phyloP scores from a whole-genome alignment of 768 basidiomycete genomes.

The Suillus placidus region DNA sequence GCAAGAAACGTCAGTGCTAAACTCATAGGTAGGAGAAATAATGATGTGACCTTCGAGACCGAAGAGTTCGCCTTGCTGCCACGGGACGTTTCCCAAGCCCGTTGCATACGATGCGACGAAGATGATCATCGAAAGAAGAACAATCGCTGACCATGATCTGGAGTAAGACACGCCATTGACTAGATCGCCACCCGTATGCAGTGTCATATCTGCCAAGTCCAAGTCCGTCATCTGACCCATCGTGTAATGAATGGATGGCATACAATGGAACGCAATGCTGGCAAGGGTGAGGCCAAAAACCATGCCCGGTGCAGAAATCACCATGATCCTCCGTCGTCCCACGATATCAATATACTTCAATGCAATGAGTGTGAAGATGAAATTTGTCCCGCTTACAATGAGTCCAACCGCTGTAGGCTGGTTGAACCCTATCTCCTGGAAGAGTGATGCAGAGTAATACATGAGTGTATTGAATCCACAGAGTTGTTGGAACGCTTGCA shows the following conservation, averaged over 20 bases:
- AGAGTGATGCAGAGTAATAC: slow-evolving; percentile 77
- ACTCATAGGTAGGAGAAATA: not conserved
- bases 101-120: slow-evolving; percentile 84
- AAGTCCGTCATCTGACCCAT: not conserved
- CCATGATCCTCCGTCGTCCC: slow-evolving; percentile 70
- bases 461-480: slow-evolving; percentile 85
- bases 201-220: slow-evolving; percentile 52
- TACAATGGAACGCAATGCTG: slow-evolving; percentile 67
- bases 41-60: slow-evolving; percentile 60
- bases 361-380: slow-evolving; percentile 75
- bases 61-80: slow-evolving; percentile 89
- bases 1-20: not conserved
- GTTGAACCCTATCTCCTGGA: slow-evolving; percentile 79
- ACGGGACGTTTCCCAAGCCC: slow-evolving; percentile 79
- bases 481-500: slow-evolving; percentile 84
- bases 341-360: slow-evolving; percentile 70
- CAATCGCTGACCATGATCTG: slow-evolving; percentile 62
- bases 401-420: slow-evolving; percentile 83
- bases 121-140: slow-evolving; percentile 79
- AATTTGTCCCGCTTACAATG: slow-evolving; percentile 78
- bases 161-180: slow-evolving; percentile 62
- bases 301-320: slow-evolving; percentile 76
- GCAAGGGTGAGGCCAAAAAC: slow-evolving; percentile 64
- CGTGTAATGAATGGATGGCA: slow-evolving; percentile 26
- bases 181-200: slow-evolving; percentile 60